These are phyloP conservation scores for Apocynum venetum DNA, from an alignment of 257 asterid species.

Conservation along the genomic window DNA sequence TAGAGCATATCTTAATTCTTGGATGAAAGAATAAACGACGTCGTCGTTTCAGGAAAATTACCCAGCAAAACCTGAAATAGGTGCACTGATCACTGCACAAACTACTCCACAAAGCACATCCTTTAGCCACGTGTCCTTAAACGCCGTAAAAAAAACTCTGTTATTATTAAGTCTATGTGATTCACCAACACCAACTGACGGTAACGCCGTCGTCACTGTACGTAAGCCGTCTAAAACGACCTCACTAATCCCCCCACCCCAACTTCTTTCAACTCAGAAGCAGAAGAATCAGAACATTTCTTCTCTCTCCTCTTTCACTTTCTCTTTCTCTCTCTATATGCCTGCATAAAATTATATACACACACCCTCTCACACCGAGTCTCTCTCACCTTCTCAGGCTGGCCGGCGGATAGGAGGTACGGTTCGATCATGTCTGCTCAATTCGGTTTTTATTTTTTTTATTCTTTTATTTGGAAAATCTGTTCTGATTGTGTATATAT, in stretches of 20 bases:
- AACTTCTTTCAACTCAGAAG: conserved; percentile 20
- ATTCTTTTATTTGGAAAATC: not conserved
- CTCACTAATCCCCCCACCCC: conserved; percentile 13
- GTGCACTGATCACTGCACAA: conserved; percentile 13
- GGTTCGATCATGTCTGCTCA: conserved; percentile 29
- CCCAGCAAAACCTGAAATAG: conserved; percentile 1
- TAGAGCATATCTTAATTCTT: not conserved
- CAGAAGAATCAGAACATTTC: conserved; percentile 36
- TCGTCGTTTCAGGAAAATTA: not conserved
- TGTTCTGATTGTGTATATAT: not conserved
- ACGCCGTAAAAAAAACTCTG: conserved; percentile 34
- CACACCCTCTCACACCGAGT: conserved; percentile 17
- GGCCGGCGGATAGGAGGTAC: conserved; percentile 35
- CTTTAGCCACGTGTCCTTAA: conserved; percentile 15
- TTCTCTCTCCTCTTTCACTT: conserved; percentile 40
- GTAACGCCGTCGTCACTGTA: conserved; percentile 20
- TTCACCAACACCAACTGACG: conserved; percentile 30
- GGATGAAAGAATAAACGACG: not conserved
- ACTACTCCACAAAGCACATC: not conserved
- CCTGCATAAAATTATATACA: conserved; percentile 6
- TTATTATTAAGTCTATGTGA: not conserved
- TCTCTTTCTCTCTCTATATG: conserved; percentile 19
- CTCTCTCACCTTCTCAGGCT: conserved; percentile 19
- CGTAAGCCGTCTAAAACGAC: conserved; percentile 31
- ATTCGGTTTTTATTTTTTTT: not conserved